phyloP scores from a whole-genome alignment of 305 asterid species.

The Fraxinus paxiana region DNA sequence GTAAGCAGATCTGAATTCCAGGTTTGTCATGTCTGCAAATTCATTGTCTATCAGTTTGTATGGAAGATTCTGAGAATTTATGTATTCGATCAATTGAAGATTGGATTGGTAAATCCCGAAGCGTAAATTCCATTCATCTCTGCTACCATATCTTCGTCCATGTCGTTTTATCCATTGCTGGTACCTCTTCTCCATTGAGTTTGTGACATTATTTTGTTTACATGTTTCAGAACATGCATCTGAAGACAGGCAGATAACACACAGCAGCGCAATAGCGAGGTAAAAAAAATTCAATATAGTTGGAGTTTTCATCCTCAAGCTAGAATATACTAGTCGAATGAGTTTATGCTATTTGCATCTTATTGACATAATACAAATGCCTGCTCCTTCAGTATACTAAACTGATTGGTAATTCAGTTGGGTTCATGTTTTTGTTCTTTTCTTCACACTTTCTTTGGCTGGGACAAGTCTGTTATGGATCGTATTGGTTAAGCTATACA shows the following conservation, averaged over 20 bases:
- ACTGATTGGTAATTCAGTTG: conserved; percentile 35
- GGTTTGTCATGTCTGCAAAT: conserved; percentile 66
- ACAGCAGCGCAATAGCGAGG: conserved; percentile 23
- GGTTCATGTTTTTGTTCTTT: conserved; percentile 38
- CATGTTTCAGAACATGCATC: conserved; percentile 23
- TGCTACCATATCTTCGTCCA: conserved; percentile 30
- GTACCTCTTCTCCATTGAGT: conserved; percentile 35
- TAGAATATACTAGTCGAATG: background rate
- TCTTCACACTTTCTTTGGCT: conserved; percentile 23
- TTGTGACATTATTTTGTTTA: background rate
- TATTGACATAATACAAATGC: background rate
- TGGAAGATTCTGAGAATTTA: conserved; percentile 54
- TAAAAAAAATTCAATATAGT: background rate
- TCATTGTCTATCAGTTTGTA: conserved; percentile 50
- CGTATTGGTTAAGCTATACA: conserved; percentile 22
- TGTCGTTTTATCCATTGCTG: conserved; percentile 41
- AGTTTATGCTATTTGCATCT: conserved; percentile 3
- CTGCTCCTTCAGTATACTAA: conserved; percentile 18
- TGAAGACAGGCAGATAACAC: conserved; percentile 24
- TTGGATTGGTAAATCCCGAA: conserved; percentile 57
- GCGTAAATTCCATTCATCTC: conserved; percentile 51
- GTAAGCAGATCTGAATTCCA: conserved; percentile 45
- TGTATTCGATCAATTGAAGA: conserved; percentile 37
- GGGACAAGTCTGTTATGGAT: conserved; percentile 35
- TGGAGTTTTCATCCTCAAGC: conserved; percentile 30